Conservation (phyloP, 352 stramenopile genomes). For the Globisporangium middletonii region DNA sequence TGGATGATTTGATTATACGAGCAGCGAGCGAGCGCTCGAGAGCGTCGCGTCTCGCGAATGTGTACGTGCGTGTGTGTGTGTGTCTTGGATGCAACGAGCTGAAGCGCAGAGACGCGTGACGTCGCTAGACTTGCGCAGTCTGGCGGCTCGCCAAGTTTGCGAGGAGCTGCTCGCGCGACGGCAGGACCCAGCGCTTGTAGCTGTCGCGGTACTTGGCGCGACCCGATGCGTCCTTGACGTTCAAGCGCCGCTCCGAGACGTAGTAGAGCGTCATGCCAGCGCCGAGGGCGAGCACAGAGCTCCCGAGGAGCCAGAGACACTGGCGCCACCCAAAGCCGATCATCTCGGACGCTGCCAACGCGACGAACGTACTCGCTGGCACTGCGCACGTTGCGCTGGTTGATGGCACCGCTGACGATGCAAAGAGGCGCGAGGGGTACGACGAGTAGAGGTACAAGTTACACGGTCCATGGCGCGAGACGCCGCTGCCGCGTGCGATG, state of each 20-base stretch:
- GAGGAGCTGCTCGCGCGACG: slow-evolving; percentile 57
- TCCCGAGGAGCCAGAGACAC: slow-evolving; percentile 35
- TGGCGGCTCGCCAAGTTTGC: slow-evolving; percentile 17
- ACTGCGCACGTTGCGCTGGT: slow-evolving; percentile 32
- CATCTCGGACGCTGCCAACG: slow-evolving; percentile 30
- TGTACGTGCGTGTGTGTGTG: too few species aligned
- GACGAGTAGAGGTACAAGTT: slow-evolving; percentile 74
- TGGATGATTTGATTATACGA: too few species aligned
- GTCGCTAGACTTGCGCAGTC: slow-evolving; percentile 10
- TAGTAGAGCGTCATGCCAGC: slow-evolving; percentile 39
- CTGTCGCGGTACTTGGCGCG: slow-evolving; percentile 44
- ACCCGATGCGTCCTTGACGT: slow-evolving; percentile 32
- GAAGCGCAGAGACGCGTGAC: too few species aligned
- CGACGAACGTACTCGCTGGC: slow-evolving; percentile 19
- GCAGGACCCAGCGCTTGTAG: slow-evolving; percentile 60
- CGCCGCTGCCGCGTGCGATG: slow-evolving; percentile 35
- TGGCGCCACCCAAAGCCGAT: slow-evolving; percentile 33
- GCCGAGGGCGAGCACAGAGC: slow-evolving; percentile 25
- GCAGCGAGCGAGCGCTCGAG: too few species aligned
- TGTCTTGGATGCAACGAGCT: too few species aligned
- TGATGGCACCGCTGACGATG: background rate
- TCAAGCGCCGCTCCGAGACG: slow-evolving; percentile 35
- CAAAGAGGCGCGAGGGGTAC: slow-evolving; percentile 54
- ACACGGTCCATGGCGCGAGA: slow-evolving; percentile 40
- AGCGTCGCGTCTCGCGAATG: too few species aligned